A percentile compares a stretch with the other conserved stretches of the same genome.
phyloP scores from a whole-genome alignment of 768 basidiomycete genomes.

The Tricholomella constricta region DNA sequence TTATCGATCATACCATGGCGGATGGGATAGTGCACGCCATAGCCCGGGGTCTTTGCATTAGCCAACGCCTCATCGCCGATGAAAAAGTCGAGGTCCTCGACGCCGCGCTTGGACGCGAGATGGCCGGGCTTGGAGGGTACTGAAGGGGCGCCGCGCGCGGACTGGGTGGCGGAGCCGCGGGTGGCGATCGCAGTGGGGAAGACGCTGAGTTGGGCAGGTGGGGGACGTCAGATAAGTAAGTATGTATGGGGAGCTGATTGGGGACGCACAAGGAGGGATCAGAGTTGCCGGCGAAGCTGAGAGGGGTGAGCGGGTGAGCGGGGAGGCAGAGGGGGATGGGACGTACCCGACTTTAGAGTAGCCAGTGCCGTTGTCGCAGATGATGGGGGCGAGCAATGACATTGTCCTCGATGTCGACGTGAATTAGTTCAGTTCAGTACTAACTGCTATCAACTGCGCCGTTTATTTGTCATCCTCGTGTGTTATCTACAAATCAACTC shows the following conservation, averaged over 20 bases:
- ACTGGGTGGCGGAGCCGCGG: slow-evolving; percentile 65
- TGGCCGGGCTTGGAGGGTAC: slow-evolving; percentile 86
- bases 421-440: neutral
- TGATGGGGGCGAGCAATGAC: slow-evolving; percentile 90
- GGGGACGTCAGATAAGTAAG: slow-evolving; percentile 5
- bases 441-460: neutral
- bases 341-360: slow-evolving; percentile 95
- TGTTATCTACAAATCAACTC: too few relatives aligned
- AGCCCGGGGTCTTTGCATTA: slow-evolving; percentile 92
- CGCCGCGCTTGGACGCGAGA: slow-evolving; percentile 93
- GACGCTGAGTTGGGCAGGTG: slow-evolving; percentile 52
- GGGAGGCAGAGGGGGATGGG: neutral
- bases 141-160: slow-evolving; percentile 66
- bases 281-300: slow-evolving; percentile 95
- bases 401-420: slow-evolving; percentile 39
- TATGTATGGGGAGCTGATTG: too few relatives aligned
- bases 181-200: slow-evolving; percentile 98
- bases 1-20: slow-evolving; percentile 98
- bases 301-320: slow-evolving; percentile 6
- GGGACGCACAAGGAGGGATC: slow-evolving; percentile 91
- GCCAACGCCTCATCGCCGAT: slow-evolving; percentile 98
- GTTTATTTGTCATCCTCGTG: neutral
- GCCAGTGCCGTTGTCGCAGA: slow-evolving; percentile 97
- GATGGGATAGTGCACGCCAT: slow-evolving; percentile 95
- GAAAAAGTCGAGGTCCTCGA: slow-evolving; percentile 99